Conservation (phyloP, 352 stramenopile species). For the Phytophthora quininea region DNA sequence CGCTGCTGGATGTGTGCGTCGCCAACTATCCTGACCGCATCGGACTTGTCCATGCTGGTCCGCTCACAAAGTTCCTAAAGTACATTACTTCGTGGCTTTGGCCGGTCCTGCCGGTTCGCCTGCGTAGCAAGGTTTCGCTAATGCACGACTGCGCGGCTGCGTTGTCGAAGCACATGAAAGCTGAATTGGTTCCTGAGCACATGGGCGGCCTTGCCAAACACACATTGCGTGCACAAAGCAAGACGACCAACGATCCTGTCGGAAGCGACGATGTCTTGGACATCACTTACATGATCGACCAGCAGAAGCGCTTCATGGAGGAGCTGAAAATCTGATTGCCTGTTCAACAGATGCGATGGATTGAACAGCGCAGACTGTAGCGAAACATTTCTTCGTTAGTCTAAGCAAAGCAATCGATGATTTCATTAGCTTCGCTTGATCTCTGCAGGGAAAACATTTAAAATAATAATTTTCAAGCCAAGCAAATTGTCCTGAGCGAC, state of each 20-base stretch:
- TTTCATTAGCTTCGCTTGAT: conserved; percentile 55
- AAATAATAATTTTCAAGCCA: not conserved
- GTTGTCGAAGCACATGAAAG: conserved; percentile 64
- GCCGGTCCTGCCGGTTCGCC: conserved; percentile 57
- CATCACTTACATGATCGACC: conserved; percentile 60
- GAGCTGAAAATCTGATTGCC: conserved; percentile 28
- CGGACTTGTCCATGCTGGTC: conserved; percentile 60
- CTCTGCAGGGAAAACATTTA: conserved; percentile 32
- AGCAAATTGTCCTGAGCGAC: conserved; percentile 15
- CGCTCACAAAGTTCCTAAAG: conserved; percentile 63
- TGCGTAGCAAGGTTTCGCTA: conserved; percentile 65
- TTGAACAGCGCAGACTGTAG: conserved; percentile 2
- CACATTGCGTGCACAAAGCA: conserved; percentile 31
- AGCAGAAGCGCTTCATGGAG: conserved; percentile 58
- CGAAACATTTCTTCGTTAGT: not conserved
- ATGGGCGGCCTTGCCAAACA: conserved; percentile 54
- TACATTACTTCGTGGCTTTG: conserved; percentile 57
- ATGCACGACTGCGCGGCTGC: conserved; percentile 62
- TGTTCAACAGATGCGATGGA: conserved; percentile 6
- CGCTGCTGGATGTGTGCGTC: conserved; percentile 64
- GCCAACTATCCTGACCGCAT: conserved; percentile 74
- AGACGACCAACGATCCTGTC: conserved; percentile 16
- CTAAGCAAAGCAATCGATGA: not conserved
- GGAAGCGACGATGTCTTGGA: conserved; percentile 46
- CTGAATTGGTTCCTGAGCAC: conserved; percentile 57